A percentile compares a stretch with the other conserved stretches of the same genome.
Evolutionary conservation across 2,329 filamentous ascomycete genomes (phyloP).

Genomic region (Fusarium penzigii): DNA sequence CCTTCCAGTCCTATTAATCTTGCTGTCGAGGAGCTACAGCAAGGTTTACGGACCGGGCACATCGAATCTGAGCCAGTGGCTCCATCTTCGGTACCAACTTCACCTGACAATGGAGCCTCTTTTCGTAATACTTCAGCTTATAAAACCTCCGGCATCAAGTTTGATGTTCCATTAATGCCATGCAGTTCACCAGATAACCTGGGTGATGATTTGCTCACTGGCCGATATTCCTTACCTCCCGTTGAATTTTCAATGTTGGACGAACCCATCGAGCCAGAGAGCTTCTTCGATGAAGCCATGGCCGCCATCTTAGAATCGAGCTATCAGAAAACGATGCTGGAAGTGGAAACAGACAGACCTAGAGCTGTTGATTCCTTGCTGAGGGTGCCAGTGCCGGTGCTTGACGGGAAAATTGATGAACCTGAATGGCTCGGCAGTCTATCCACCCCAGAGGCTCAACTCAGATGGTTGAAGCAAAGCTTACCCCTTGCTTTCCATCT

Average conservation of each 20-base stretch:
- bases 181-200: conserved; percentile 12
- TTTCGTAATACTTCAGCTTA: neutral
- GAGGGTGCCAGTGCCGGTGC: conserved; percentile 30
- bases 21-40: conserved; percentile 6
- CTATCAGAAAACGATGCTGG: conserved; percentile 5
- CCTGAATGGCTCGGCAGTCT: conserved; percentile 24
- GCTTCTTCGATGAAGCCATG: conserved; percentile 28
- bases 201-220: neutral
- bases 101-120: conserved; percentile 7
- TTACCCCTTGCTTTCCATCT: conserved; percentile 6
- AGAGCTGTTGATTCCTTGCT: conserved; percentile 26
- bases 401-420: conserved; percentile 28
- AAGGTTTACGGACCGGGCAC: conserved; percentile 3
- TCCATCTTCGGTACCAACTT: conserved; percentile 11
- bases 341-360: conserved; percentile 32
- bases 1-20: conserved; percentile 27
- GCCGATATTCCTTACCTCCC: neutral
- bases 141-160: conserved; percentile 8
- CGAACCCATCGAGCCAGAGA: neutral
- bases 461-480: conserved; percentile 24
- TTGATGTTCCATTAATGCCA: conserved; percentile 26
- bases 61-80: conserved; percentile 23
- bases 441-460: conserved; percentile 25
- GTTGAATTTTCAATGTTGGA: neutral
- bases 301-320: conserved; percentile 19